Evolutionary conservation across 1,139 yeast genomes (phyloP).

Genomic region (Maudiozyma humilis): DNA sequence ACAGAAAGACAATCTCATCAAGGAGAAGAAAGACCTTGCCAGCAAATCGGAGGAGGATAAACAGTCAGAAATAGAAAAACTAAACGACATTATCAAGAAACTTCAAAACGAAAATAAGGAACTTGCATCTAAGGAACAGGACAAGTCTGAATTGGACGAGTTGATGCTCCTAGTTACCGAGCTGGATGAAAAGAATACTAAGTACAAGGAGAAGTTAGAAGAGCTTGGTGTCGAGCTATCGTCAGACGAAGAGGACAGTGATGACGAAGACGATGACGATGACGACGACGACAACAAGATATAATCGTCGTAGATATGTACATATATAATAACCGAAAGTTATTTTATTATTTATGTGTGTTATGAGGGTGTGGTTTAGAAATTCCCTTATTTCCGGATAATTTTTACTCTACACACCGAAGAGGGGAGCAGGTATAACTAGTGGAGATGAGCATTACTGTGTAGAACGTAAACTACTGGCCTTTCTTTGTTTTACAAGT

Average conservation of each 20-base stretch:
- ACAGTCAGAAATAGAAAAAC: conserved; percentile 1
- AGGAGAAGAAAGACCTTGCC: not conserved
- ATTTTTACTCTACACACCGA: too few relatives aligned
- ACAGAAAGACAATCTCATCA: not conserved
- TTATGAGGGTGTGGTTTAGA: too few relatives aligned
- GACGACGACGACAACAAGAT: conserved; percentile 9
- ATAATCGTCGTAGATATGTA: too few relatives aligned
- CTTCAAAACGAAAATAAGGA: conserved; percentile 13
- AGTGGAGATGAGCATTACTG: too few relatives aligned
- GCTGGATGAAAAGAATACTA: conserved; percentile 57
- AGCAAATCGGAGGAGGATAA: not conserved
- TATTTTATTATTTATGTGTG: too few relatives aligned
- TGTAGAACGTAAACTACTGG: too few relatives aligned
- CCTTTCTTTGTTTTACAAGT: too few relatives aligned
- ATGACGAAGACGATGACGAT: conserved; percentile 35
- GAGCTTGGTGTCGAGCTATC: conserved; percentile 44
- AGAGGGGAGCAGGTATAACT: too few relatives aligned
- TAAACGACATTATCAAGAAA: conserved; percentile 7
- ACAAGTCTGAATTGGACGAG: conserved; percentile 55
- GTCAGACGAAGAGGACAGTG: conserved; percentile 46
- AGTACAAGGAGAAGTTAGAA: conserved; percentile 48
- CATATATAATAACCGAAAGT: too few relatives aligned
- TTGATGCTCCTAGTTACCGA: conserved; percentile 67
- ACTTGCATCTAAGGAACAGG: conserved; percentile 13
- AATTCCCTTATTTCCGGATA: too few relatives aligned